Percentiles rank a stretch among this genome's conserved stretches.
Conservation (phyloP, 2,329 filamentous ascomycete species). For the Aureobasidium sp. region DNA sequence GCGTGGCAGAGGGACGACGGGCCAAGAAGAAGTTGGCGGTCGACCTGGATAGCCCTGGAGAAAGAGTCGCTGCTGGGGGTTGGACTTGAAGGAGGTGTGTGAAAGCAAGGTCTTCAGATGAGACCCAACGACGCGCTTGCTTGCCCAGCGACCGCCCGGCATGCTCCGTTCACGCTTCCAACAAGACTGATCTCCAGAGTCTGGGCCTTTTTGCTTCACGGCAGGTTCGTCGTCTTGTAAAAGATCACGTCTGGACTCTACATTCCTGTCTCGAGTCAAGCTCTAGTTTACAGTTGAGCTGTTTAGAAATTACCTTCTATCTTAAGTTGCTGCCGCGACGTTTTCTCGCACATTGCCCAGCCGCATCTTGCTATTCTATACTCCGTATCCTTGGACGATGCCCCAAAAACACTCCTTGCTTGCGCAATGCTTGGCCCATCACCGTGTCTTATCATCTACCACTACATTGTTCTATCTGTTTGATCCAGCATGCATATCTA, state of each 20-base stretch:
- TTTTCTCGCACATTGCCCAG: neutral
- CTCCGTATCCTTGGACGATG: too few relatives aligned
- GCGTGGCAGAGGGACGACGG: neutral
- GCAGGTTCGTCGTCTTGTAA: neutral
- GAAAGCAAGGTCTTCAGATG: neutral
- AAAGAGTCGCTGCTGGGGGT: neutral
- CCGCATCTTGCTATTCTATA: neutral
- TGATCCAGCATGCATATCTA: neutral
- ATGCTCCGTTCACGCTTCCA: neutral
- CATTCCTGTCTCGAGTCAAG: neutral
- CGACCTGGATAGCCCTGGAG: slow-evolving; percentile 1
- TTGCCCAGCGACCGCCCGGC: neutral
- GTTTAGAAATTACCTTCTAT: neutral
- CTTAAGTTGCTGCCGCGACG: neutral
- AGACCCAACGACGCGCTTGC: neutral
- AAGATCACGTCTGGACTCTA: neutral
- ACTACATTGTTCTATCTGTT: neutral
- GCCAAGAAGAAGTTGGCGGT: slow-evolving; percentile 5
- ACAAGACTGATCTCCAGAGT: neutral
- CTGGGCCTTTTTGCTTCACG: neutral
- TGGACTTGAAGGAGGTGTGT: neutral
- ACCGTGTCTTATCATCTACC: too few relatives aligned
- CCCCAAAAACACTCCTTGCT: neutral
- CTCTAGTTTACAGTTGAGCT: neutral
- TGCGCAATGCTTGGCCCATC: neutral